Conservation (phyloP, 2,329 filamentous ascomycete genomes). For the Teratosphaeria epicoccoides region DNA sequence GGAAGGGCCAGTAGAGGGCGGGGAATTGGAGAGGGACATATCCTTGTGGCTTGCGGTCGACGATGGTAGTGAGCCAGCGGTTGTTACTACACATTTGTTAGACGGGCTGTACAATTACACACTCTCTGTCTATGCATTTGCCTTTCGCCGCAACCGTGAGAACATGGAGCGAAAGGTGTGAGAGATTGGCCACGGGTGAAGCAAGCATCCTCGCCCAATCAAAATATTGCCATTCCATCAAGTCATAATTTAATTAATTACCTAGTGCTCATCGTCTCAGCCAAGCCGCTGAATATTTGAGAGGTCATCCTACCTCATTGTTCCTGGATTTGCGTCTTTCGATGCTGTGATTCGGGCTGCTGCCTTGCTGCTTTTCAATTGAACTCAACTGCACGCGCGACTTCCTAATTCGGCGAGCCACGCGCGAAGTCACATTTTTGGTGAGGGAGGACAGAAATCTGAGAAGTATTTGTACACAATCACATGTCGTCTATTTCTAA, state of each 20-base stretch:
- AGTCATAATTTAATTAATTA: too few relatives aligned
- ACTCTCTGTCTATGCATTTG: neutral
- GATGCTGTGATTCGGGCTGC: too few relatives aligned
- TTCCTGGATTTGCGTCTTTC: neutral
- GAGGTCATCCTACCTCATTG: neutral
- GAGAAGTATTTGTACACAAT: neutral
- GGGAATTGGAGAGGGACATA: slow-evolving; percentile 68
- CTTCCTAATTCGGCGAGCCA: neutral
- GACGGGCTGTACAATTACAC: neutral
- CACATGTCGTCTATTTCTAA: neutral
- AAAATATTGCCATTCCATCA: neutral
- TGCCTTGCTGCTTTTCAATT: neutral
- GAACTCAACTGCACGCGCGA: neutral
- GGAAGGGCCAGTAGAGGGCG: slow-evolving; percentile 66
- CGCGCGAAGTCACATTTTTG: neutral
- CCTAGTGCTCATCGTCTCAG: too few relatives aligned
- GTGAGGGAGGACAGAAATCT: neutral
- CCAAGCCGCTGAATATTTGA: neutral
- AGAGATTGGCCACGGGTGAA: neutral
- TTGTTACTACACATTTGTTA: slow-evolving; percentile 5
- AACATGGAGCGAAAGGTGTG: neutral
- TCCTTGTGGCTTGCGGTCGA: slow-evolving; percentile 40
- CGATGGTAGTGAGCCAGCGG: slow-evolving; percentile 36
- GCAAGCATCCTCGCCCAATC: neutral
- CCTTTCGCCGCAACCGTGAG: neutral